Percentiles rank a stretch among this genome's conserved stretches.
Evolutionary conservation across 108 stramenopile species (phyloP).

Genomic region (Skeletonema tropicum): DNA sequence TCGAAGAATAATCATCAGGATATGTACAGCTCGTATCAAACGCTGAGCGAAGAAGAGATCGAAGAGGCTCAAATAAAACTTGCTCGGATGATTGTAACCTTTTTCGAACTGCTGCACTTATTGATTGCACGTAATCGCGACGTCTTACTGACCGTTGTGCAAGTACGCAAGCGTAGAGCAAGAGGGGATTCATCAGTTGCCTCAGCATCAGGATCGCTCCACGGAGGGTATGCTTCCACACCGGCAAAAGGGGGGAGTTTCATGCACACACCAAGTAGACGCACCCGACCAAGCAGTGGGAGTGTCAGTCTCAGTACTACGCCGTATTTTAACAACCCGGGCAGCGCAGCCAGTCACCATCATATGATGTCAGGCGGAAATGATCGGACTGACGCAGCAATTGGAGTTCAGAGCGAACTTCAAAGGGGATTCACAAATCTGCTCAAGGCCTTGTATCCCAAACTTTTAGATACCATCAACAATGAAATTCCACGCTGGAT

Average conservation of each 20-base stretch:
- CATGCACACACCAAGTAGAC: constrained; percentile 8
- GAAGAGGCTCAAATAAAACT: constrained; percentile 72
- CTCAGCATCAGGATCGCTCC: constrained; percentile 27
- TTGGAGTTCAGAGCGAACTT: constrained; percentile 86
- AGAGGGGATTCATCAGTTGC: constrained; percentile 29
- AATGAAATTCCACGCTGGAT: constrained; percentile 81
- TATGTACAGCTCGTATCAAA: constrained; percentile 55
- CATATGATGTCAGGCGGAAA: constrained; percentile 14
- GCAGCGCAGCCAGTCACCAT: not conserved
- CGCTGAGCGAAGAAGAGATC: constrained; percentile 70
- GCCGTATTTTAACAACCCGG: constrained; percentile 4
- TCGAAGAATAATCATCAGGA: constrained; percentile 5
- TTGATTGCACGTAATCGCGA: constrained; percentile 84
- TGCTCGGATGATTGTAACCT: constrained; percentile 77
- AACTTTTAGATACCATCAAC: constrained; percentile 60
- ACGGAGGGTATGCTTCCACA: constrained; percentile 26
- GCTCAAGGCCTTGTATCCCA: constrained; percentile 69
- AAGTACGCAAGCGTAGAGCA: constrained; percentile 61
- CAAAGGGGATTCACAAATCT: constrained; percentile 77
- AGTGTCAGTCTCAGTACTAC: constrained; percentile 2
- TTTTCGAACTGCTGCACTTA: constrained; percentile 84
- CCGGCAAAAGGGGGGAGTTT: constrained; percentile 15
- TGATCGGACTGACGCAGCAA: constrained; percentile 81
- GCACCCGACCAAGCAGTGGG: constrained; percentile 9
- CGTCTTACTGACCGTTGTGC: constrained; percentile 70